These are phyloP conservation scores for Stephania yunnanensis DNA, from an alignment of 164 flowering plant species.

Conservation along the genomic window DNA sequence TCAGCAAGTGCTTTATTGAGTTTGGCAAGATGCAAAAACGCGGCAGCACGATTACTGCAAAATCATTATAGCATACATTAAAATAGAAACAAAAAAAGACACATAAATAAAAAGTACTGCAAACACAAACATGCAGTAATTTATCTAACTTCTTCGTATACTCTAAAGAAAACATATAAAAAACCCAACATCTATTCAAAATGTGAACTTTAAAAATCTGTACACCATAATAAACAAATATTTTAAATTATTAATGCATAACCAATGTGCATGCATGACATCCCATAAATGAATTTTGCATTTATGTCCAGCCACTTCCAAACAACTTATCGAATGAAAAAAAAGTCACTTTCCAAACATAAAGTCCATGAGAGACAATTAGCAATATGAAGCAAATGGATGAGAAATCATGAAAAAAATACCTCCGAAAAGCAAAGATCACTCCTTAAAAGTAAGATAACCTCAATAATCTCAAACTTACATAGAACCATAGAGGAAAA, in stretches of 20 bases:
- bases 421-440: background rate
- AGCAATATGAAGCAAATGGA: background rate
- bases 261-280: too few relatives aligned
- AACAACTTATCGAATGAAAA: too few relatives aligned
- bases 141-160: background rate
- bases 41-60: constrained; percentile 94
- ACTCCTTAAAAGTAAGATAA: background rate
- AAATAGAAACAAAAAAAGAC: background rate
- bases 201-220: background rate
- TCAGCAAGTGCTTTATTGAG: constrained; percentile 92
- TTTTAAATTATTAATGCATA: too few relatives aligned
- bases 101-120: background rate
- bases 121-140: background rate
- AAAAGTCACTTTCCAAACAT: too few relatives aligned
- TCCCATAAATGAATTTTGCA: too few relatives aligned
- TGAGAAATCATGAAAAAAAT: background rate
- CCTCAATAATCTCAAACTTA: background rate
- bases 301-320: too few relatives aligned
- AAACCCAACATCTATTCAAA: background rate
- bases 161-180: background rate
- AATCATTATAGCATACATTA: background rate
- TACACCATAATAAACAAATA: too few relatives aligned
- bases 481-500: background rate
- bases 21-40: constrained; percentile 79
- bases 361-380: background rate